Conservation (phyloP, 805 yeast genomes). For the Ogataea thermomethanolica region DNA sequence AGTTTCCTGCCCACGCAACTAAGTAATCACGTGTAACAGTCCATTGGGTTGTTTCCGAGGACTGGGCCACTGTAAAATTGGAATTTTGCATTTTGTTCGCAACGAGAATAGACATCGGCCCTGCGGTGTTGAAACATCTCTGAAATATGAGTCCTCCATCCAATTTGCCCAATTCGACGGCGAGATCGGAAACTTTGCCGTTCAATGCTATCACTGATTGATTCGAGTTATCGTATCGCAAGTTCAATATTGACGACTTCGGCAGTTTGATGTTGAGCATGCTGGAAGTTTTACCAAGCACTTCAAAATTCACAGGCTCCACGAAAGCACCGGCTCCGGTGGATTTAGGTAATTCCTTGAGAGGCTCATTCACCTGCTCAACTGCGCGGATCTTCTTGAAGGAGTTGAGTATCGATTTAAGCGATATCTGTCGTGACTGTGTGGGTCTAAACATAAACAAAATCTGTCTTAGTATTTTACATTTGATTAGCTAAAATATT, state of each 20-base stretch:
- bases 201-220: slow-evolving; percentile 43
- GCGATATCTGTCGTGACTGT: slow-evolving; percentile 14
- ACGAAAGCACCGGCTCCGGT: slow-evolving; percentile 46
- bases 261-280: slow-evolving; percentile 44
- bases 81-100: slow-evolving; percentile 35
- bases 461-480: background rate
- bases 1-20: slow-evolving; percentile 47
- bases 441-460: slow-evolving; percentile 9
- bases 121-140: slow-evolving; percentile 30
- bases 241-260: slow-evolving; percentile 35
- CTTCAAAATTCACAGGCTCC: slow-evolving; percentile 40
- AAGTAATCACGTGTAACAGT: slow-evolving; percentile 35
- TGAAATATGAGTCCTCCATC: slow-evolving; percentile 30
- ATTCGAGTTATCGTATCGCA: slow-evolving; percentile 35
- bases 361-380: slow-evolving; percentile 18
- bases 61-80: slow-evolving; percentile 35
- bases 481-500: background rate
- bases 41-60: slow-evolving; percentile 33
- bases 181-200: slow-evolving; percentile 36
- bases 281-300: slow-evolving; percentile 38
- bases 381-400: slow-evolving; percentile 6
- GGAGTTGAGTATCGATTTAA: slow-evolving; percentile 17
- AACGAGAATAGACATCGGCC: slow-evolving; percentile 33
- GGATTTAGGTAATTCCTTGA: slow-evolving; percentile 32
- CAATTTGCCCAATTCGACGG: slow-evolving; percentile 27